Evolutionary conservation across 345 rosid genomes (phyloP).

Genomic region (Fremontodendron californicum): DNA sequence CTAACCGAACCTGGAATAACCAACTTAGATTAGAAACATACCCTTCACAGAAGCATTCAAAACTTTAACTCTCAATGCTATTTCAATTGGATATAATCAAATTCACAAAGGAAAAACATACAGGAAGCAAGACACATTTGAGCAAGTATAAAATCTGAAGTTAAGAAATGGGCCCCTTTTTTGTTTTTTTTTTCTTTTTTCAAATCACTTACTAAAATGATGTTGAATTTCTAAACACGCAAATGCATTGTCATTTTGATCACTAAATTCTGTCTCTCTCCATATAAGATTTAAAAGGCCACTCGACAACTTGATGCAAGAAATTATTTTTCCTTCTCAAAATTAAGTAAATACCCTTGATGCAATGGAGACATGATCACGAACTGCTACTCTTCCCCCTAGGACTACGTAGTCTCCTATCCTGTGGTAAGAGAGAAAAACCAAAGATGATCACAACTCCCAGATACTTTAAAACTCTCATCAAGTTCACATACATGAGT

Average conservation of each 20-base stretch:
- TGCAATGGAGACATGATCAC: constrained; percentile 61
- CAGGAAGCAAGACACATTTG: constrained; percentile 26
- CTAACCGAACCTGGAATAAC: constrained; percentile 58
- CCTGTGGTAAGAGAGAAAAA: constrained; percentile 29
- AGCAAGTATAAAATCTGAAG: background rate
- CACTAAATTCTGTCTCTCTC: background rate
- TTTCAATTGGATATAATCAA: background rate
- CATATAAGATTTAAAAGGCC: background rate
- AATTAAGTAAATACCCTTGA: constrained; percentile 50
- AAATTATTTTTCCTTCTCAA: background rate
- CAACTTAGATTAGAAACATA: background rate
- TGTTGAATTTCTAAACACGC: background rate
- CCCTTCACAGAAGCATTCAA: background rate
- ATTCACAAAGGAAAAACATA: constrained; percentile 1
- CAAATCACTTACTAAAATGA: background rate
- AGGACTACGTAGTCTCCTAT: constrained; percentile 66
- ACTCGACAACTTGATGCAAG: background rate
- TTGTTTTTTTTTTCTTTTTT: background rate
- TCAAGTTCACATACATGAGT: background rate
- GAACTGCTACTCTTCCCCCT: constrained; percentile 69
- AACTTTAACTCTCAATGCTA: background rate
- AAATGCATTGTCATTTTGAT: background rate
- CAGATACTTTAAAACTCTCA: constrained; percentile 4
- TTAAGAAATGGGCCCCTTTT: background rate
- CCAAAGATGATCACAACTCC: background rate